Evolutionary conservation across 345 rosid genomes (phyloP), one percentile per base, ranked within the genome.

Genomic region (Geranium rotundifolium): DNA sequence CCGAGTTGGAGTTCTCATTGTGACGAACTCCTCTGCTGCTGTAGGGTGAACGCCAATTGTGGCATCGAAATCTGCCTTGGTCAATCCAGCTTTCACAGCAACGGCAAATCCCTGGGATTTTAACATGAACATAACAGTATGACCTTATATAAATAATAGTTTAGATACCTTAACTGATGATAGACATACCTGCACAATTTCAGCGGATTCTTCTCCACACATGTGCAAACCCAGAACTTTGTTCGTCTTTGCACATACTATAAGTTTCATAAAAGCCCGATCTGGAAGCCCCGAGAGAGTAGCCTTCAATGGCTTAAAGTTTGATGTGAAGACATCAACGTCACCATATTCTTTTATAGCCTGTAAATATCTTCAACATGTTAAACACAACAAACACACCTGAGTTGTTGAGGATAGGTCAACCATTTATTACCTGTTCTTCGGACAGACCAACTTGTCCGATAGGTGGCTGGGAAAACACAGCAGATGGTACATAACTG

Each of bases 271-370:
- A 65, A 87, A 84, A 58, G 75, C 81, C 4, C 87, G 81, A 73
- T 92, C 98, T 29, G 96, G 98, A 71, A 89, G 95, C 61, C 98
- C 98, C 14, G 97, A 89, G 41, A 92, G 82, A 54, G 95, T 92
- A 50, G 96, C 93, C 75, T 92, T 92, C 65, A 92, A 74, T 17
- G 98, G 97, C 77, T 79, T 86, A 79, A 92, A 89, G 74, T 87
- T 87, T 64, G 96, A 82, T 18, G 97, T 85, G 85, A 60, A 89
- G 71, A 89, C 71, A 69, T 92, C 98, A 19, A 92, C 23, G 49
- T 92, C 91, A 29, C 96, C 91, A 65, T 77, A 82, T 62, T 87
- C 78, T 62, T 85, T 76, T 19, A 73, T 64, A 66, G 98, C 98
- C 98, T 92, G 88, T 73, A 79, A 71, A 58, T 59, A 65, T 56